These are phyloP conservation scores for Ensete glaucum DNA, from an alignment of 176 grass and related monocot genomes.

Conservation along the genomic window DNA sequence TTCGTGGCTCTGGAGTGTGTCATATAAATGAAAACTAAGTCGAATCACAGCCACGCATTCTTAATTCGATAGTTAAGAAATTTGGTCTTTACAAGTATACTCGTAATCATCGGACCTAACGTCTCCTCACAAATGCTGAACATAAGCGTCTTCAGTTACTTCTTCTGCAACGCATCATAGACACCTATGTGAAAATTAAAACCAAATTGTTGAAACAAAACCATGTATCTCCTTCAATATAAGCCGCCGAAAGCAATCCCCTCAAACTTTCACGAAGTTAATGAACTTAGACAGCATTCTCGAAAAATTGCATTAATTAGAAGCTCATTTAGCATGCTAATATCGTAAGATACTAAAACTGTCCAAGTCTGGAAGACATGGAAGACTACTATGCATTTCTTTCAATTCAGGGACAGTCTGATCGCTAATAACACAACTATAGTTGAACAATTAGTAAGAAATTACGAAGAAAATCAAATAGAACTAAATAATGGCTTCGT, in stretches of 20 bases:
- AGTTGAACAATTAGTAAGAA: neutral
- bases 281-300: too few relatives aligned
- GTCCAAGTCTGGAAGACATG: too few relatives aligned
- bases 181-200: constrained; percentile 40
- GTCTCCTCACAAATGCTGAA: constrained; percentile 84
- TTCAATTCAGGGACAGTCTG: neutral
- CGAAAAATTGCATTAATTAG: too few relatives aligned
- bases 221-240: neutral
- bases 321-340: too few relatives aligned
- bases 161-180: constrained; percentile 92
- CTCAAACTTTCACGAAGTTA: too few relatives aligned
- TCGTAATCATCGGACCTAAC: constrained; percentile 86
- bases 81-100: constrained; percentile 55
- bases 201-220: constrained; percentile 2
- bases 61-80: neutral
- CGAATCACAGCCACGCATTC: too few relatives aligned
- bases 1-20: too few relatives aligned
- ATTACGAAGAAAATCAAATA: neutral
- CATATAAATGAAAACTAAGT: too few relatives aligned
- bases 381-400: neutral
- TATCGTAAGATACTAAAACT: too few relatives aligned
- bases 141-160: constrained; percentile 91
- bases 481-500: neutral
- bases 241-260: too few relatives aligned
- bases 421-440: neutral